Percentiles rank a stretch among this genome's conserved stretches.
Conservation (phyloP, 2,329 filamentous ascomycete genomes). For the Phaeosphaeria sp. region DNA sequence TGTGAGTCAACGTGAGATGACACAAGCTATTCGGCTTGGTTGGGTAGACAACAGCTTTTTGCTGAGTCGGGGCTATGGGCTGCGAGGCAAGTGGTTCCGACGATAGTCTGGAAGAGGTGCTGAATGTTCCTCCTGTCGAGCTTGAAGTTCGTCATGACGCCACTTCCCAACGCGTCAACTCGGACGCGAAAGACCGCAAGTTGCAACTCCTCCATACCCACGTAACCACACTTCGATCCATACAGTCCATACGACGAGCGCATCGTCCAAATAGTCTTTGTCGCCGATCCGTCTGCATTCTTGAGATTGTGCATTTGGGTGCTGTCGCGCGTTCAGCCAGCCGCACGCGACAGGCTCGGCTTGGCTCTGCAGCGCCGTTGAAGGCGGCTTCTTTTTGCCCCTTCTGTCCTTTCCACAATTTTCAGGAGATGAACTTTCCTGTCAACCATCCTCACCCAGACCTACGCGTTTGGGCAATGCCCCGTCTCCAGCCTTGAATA, state of each 20-base stretch:
- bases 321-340: neutral
- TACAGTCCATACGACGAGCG: neutral
- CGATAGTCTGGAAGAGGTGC: neutral
- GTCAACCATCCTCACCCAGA: neutral
- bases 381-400: neutral
- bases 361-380: neutral
- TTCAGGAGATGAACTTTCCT: neutral
- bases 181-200: neutral
- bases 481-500: slow-evolving; percentile 10
- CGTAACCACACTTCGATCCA: neutral
- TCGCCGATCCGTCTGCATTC: neutral
- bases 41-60: too few species aligned
- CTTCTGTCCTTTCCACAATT: neutral
- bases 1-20: slow-evolving; percentile 14
- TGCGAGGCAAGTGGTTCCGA: neutral
- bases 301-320: neutral
- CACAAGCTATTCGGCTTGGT: too few species aligned
- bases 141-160: slow-evolving; percentile 13
- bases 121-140: neutral
- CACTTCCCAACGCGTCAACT: slow-evolving; percentile 4
- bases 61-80: neutral
- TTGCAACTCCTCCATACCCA: neutral
- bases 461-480: slow-evolving; percentile 11
- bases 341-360: neutral
- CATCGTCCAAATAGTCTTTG: neutral